Evolutionary conservation across 257 asterid species (phyloP).

Genomic region (Salvia splendens): DNA sequence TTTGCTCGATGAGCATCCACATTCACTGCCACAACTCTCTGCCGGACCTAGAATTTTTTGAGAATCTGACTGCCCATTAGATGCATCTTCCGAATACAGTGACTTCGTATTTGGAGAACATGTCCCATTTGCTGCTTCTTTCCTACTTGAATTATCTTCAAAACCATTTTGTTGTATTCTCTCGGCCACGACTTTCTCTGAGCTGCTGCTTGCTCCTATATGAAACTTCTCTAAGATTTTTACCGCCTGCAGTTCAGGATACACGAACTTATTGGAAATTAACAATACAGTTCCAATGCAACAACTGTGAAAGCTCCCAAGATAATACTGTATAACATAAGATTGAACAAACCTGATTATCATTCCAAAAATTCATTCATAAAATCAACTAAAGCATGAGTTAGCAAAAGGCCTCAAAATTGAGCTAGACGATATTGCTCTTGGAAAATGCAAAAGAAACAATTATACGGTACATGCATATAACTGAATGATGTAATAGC

Average conservation of each 20-base stretch:
- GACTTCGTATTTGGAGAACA: constrained; percentile 23
- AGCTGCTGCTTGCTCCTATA: constrained; percentile 37
- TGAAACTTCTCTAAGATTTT: constrained; percentile 55
- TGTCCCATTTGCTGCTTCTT: constrained; percentile 26
- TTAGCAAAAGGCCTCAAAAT: background rate
- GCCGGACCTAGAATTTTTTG: constrained; percentile 31
- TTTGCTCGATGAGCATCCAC: constrained; percentile 42
- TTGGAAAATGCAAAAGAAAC: background rate
- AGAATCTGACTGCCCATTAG: constrained; percentile 29
- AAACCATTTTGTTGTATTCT: constrained; percentile 32
- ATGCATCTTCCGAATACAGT: constrained; percentile 32
- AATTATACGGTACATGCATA: background rate
- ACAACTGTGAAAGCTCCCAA: background rate
- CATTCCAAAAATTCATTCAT: too few relatives aligned
- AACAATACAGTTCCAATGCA: background rate
- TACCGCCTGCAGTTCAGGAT: constrained; percentile 42
- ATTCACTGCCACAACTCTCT: constrained; percentile 33
- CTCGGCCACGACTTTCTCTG: constrained; percentile 35
- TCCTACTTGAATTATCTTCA: constrained; percentile 33
- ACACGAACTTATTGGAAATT: constrained; percentile 14
- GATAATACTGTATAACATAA: background rate
- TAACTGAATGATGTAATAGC: background rate
- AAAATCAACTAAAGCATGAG: constrained; percentile 8
- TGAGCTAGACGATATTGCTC: constrained; percentile 8
- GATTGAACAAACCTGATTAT: background rate